Base-by-base conservation (phyloP, 768 basidiomycete species). In the Podaxis pistillaris region DNA sequence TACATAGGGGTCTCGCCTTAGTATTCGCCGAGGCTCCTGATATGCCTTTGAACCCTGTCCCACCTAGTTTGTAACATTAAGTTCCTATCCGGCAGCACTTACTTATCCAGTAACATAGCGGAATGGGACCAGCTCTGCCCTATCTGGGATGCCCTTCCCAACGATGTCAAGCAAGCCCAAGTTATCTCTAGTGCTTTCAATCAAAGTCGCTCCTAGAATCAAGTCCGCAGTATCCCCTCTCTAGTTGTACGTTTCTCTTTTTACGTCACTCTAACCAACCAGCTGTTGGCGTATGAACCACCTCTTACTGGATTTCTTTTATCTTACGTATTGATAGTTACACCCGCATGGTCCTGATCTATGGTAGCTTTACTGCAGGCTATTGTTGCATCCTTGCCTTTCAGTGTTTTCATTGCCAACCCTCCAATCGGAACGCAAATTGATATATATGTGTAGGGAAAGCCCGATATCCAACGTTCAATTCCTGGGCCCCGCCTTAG, bases 21-120 rank as follows among this genome's bases (percentile, higher is more conserved):
- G 73, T 78, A 22, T 69, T 76, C 28, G 74, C 75, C 26, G 76
- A 78, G 66, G 70, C 73, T 58, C 64, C 68, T n/a, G 64, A 60
- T 12, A 61, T 50, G 0, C 37, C 44, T 19, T 55, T 57, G 17
- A 40, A 62, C 8, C 71, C 63, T 64, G 13, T 33, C 4, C 12
- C 12, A 9, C 38, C 22, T 24, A n/a, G 51, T 53, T 9, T 51
- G 56, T 38, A 12, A 1, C 17, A 17, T 58, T 11, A 41, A 22
- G 13, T 13, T 50, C 26, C 8, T 33, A 9, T 17, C 2, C 24
- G 17, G 12, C 11, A 9, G 19, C 4, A 40, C 33, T 51, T 15
- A 13, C 26, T 28, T 12, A 52, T 17, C 40, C 17, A 12, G 22
- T 11, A 28, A 28, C 41, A 13, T 36, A 71, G 70, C 64, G 37